Base-by-base conservation (phyloP, 176 grass and related monocot genomes). In the Rhynchospora pubera region DNA sequence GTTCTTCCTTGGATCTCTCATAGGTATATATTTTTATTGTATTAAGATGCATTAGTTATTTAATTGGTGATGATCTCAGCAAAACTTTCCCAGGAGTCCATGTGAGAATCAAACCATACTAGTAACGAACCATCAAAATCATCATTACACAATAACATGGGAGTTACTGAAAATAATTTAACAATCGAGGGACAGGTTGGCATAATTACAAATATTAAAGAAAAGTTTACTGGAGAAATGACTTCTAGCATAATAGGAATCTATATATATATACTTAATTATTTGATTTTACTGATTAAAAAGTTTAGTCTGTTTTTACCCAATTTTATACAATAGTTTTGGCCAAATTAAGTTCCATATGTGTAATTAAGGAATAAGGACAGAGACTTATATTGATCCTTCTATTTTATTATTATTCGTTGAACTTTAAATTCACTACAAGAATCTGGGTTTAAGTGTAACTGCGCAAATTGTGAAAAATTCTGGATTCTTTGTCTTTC, bases 1-100 rank as follows among this genome's bases (percentile, higher is more conserved):
- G 65, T 90, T 87, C 81, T 90, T 90, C 81, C 39, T 89, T 57
- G 87, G 87, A 11, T 89, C 87, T 5, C 79, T 89, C 9, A 48
- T 89, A 45, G 87, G 87, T 89, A 85, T 56, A 32, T 19, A 13
- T 74, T 51, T 66, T 53, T 76, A 24, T 26, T 9, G 55, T 74
- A 45, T 13, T 14, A 53, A 26, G 73, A 24, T 70, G 21, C 28
- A 51, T 39, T 43, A 65, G 16, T 45, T 59, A 18, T 77, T 44
- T 52, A 46, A 53, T 9, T 52, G 46, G 24, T 60, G 18, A 76
- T 12, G 21, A 62, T 62, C 14, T 43, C 32, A 28, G 44, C 30
- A 73, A 43, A 73, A 39, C 16, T 73, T 39, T 39, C 2, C 4
- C 9, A 46, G 21, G 66, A 19, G 45, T 63, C n/a, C 23, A 77